Evolutionary conservation across 306 rosid genomes (phyloP), one percentile per base, ranked within the genome.

Genomic region (Citrullus colocynthis): DNA sequence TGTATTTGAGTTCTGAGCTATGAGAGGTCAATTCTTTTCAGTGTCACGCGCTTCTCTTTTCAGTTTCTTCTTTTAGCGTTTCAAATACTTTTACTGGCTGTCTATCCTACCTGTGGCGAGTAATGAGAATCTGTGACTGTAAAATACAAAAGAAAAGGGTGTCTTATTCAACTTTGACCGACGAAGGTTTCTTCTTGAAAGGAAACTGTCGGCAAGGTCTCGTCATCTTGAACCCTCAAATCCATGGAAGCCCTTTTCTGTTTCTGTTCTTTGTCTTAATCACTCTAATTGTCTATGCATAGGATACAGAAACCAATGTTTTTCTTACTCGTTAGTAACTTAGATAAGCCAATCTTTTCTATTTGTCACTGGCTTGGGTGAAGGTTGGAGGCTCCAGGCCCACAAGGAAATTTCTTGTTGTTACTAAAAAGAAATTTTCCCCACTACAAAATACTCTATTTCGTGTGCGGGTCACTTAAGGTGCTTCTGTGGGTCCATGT

Each of bases 31-130:
- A 72, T 72, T 72, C 15, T 72, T 55, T 3, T 6, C 59, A 18
- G 74, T 83, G 82, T 90, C 95, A 85, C 77, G 96, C 78, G 88
- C 80, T 92, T 76, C 80, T 87, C 80, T 87, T 87, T 95, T 91
- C 49, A 79, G 77, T 81, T 92, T 93, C 92, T 89, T 80, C 87
- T 95, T 95, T 82, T 95, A 96, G 78, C 96, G 84, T 84, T 95
- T 89, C 85, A 86, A 67, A 69, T 67, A 20, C 28, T 10, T 65
- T 18, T 37, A 37, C 30, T 65, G 75, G 56, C 56, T 69, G 72
- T 17, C 72, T 65, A 37, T 6, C 37, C 16, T 13, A 11, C 32
- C 8, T 32, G 52, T 48, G 12, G 52, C 13, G 54, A 48, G 54
- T 48, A 48, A 48, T 52, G 36, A 44, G 57, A 69, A 44, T 70